A percentile compares a stretch with the other conserved stretches of the same genome.
Conservation (phyloP, 352 stramenopile species). For the Globisporangium echinulatum region DNA sequence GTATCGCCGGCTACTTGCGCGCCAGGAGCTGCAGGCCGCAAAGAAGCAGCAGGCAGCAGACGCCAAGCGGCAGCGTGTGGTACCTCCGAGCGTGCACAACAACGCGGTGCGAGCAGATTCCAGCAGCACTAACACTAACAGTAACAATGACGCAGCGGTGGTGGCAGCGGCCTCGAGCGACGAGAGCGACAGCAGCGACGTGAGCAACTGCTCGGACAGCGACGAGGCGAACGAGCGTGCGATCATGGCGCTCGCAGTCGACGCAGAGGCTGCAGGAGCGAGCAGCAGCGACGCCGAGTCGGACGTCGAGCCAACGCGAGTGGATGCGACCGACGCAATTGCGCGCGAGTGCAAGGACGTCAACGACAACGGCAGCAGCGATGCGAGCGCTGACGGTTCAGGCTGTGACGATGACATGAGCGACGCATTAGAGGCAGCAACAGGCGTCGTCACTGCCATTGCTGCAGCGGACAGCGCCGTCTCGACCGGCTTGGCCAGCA, state of each 20-base stretch:
- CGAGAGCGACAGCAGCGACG: slow-evolving; percentile 45
- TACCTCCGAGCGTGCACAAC: too few relatives aligned
- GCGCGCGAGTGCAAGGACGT: background rate
- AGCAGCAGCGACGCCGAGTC: too few relatives aligned
- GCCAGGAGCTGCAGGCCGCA: slow-evolving; percentile 44
- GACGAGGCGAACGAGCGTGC: slow-evolving; percentile 47
- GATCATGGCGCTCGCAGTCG: slow-evolving; percentile 34
- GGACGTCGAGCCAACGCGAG: too few relatives aligned
- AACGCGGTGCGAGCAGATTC: background rate
- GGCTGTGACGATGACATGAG: background rate
- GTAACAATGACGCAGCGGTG: too few relatives aligned
- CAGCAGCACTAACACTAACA: background rate
- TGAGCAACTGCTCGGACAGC: slow-evolving; percentile 63
- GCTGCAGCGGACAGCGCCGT: too few relatives aligned
- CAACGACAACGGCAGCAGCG: background rate
- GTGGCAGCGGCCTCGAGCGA: background rate
- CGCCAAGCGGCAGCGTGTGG: background rate
- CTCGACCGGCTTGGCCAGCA: too few relatives aligned
- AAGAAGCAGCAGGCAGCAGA: slow-evolving; percentile 12
- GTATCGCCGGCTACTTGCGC: slow-evolving; percentile 48
- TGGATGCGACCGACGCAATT: background rate
- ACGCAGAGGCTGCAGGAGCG: slow-evolving; percentile 11
- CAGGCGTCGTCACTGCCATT: slow-evolving; percentile 1
- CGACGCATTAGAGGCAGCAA: background rate
- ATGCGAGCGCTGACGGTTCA: too few relatives aligned